Evolutionary conservation across 129 eudicot genomes (phyloP).

Genomic region (Solidago caesia): DNA sequence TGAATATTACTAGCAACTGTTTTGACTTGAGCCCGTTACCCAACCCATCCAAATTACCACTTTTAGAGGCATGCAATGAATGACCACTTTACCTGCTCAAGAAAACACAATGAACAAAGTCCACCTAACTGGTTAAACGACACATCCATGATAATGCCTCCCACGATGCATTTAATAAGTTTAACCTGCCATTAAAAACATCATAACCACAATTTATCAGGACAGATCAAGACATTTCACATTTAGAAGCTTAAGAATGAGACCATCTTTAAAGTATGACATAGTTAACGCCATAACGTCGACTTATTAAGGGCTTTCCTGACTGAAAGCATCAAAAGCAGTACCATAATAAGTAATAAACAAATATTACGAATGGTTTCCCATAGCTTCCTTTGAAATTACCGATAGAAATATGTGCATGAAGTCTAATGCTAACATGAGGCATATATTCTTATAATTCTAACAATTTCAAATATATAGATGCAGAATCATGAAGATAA

Average conservation of each 20-base stretch:
- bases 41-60: not conserved
- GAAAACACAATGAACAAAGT: slow-evolving; percentile 79
- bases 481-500: slow-evolving; percentile 22
- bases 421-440: slow-evolving; percentile 7
- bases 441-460: slow-evolving; percentile 13
- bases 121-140: slow-evolving; percentile 94
- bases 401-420: not conserved
- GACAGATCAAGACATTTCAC: slow-evolving; percentile 1
- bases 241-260: not conserved
- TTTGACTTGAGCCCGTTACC: not conserved
- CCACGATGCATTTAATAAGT: slow-evolving; percentile 78
- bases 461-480: not conserved
- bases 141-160: slow-evolving; percentile 53
- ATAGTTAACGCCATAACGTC: not conserved
- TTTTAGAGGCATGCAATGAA: slow-evolving; percentile 13
- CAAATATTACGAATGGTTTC: not conserved
- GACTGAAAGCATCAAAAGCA: not conserved
- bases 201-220: not conserved
- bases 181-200: slow-evolving; percentile 67
- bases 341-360: not conserved
- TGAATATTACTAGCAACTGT: not conserved
- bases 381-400: not conserved
- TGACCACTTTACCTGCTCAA: slow-evolving; percentile 65
- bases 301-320: not conserved
- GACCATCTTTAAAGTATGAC: too few relatives aligned